Base-by-base conservation (phyloP, 495 filamentous ascomycete genomes). In the Friedmanniomyces endolithicus region DNA sequence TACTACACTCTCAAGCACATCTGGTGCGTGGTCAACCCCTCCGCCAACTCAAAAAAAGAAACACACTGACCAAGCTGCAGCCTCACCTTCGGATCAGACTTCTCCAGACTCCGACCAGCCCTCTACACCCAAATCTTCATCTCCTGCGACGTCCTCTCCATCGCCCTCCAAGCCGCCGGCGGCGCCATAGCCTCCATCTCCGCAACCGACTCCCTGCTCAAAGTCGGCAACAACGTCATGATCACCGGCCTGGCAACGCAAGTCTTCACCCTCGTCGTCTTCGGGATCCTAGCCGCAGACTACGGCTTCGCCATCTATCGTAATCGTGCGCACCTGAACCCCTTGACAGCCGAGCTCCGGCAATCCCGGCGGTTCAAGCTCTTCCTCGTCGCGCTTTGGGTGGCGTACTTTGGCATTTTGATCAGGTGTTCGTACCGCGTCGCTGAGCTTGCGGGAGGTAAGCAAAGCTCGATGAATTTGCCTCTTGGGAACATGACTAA, bases 1-100 rank as follows among this genome's bases (percentile, higher is more conserved):
- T 84, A 84, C 65, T 68, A 80, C 53, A 78, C 75, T 12, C 66
- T 75, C 27, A 45, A 58, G 27, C 57, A 61, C 49, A 72, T 67
- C 52, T 55, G 52, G 52, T 55, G 14, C 6, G 52, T 54, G 8
- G 7, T 43, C 27, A 31, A 31, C 9, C 27, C 37, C 3, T 41
- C 17, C 37, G 16, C 16, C 17, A 14, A 24, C 44, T 19, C 23
- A 27, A 9, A 3, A 6, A 47, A 3, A 3, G 24, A 14, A 25
- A 9, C n/a, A 24, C 34, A 12, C 57, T 59, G 11, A 55, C 41
- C 25, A 6, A 33, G 25, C 23, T 29, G 33, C 37, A 41, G 55
- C 47, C 54, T 58, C 29, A 58, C 55, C 22, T 62, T 62, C 55
- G 54, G 55, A 16, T 1, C 49, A 1, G n/a, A 14, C 50, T 58